Conservation (phyloP, 2,329 filamentous ascomycete species). For the Beauveria sp. region DNA sequence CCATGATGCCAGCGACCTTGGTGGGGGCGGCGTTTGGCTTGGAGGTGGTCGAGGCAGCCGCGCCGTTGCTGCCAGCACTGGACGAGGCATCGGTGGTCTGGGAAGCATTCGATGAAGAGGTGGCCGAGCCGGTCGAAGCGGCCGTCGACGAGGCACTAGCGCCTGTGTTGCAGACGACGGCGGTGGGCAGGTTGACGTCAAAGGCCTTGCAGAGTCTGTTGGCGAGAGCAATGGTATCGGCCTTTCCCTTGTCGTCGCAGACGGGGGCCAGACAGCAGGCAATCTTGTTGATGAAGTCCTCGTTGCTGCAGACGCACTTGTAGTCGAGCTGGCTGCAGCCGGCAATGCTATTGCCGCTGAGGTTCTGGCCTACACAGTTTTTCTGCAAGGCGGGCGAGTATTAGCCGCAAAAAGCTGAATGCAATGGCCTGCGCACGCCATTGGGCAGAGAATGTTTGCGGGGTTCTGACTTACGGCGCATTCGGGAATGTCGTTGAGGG, state of each 20-base stretch:
- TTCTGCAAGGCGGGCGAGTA: background rate
- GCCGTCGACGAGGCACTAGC: background rate
- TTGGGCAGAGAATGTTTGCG: background rate
- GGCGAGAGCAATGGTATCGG: constrained; percentile 29
- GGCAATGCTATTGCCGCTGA: constrained; percentile 25
- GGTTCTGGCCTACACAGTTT: constrained; percentile 26
- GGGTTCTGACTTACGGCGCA: constrained; percentile 30
- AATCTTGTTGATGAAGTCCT: constrained; percentile 30
- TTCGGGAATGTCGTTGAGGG: constrained; percentile 22
- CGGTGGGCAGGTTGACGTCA: constrained; percentile 28
- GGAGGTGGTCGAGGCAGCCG: background rate
- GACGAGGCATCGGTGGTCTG: background rate
- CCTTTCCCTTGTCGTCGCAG: constrained; percentile 27
- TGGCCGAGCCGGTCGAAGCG: background rate
- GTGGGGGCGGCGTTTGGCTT: constrained; percentile 2
- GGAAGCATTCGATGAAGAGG: background rate
- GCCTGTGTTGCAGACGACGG: constrained; percentile 28
- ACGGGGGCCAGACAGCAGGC: constrained; percentile 33
- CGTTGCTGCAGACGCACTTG: constrained; percentile 34
- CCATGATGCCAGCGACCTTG: constrained; percentile 9
- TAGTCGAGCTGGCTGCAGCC: constrained; percentile 32
- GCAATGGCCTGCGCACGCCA: background rate
- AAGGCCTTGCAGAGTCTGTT: constrained; percentile 29
- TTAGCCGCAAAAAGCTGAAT: background rate
- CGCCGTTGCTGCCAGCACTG: background rate